Conservation (phyloP, 2,329 filamentous ascomycete species). For the Ophiocordyceps sinensis region DNA sequence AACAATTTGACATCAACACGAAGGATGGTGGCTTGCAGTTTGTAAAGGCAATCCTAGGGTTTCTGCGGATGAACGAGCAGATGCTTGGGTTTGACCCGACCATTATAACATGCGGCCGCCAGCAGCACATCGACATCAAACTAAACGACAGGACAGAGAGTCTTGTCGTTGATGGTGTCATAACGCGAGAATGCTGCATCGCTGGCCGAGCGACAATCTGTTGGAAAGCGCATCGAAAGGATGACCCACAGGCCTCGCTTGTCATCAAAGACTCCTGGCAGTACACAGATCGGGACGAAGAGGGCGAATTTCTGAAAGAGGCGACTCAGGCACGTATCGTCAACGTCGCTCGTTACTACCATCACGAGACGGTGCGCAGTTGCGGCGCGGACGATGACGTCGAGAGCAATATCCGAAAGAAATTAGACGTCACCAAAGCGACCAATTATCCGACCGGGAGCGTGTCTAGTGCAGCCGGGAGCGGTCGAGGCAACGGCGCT, state of each 20-base stretch:
- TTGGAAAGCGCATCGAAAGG: conserved; percentile 26
- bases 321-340: conserved; percentile 19
- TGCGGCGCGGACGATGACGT: conserved; percentile 16
- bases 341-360: conserved; percentile 26
- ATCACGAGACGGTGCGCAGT: conserved; percentile 25
- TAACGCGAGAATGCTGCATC: conserved; percentile 18
- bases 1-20: conserved; percentile 28
- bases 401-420: neutral
- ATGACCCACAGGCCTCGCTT: conserved; percentile 15
- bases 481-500: neutral
- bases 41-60: conserved; percentile 22
- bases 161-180: conserved; percentile 23
- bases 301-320: conserved; percentile 23
- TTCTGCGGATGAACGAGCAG: conserved; percentile 22
- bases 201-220: conserved; percentile 23
- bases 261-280: conserved; percentile 27
- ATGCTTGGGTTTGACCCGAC: conserved; percentile 29
- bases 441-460: neutral
- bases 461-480: neutral
- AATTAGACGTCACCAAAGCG: neutral
- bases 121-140: conserved; percentile 24
- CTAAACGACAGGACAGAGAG: conserved; percentile 19
- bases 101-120: conserved; percentile 15
- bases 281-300: conserved; percentile 20
- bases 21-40: conserved; percentile 18